Evolutionary conservation across 2,329 filamentous ascomycete species (phyloP).

Genomic region (Aureobasidium musti): DNA sequence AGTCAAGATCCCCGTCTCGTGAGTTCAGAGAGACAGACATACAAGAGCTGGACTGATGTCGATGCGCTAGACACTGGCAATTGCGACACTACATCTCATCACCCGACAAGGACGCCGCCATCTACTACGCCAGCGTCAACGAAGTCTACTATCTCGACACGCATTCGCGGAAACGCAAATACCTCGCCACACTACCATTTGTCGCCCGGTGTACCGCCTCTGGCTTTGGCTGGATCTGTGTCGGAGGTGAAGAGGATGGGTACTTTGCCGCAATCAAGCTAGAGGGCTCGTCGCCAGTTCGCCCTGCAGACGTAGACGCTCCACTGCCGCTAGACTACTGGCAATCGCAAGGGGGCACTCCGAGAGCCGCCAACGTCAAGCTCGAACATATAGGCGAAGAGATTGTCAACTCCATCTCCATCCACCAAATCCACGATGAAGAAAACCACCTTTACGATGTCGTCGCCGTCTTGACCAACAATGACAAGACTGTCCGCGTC

Average conservation of each 20-base stretch:
- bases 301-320: conserved; percentile 57
- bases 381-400: conserved; percentile 62
- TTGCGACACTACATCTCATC: conserved; percentile 87
- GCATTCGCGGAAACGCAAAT: conserved; percentile 69
- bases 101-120: conserved; percentile 68
- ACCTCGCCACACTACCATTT: conserved; percentile 68
- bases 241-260: conserved; percentile 79
- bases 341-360: conserved; percentile 44
- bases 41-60: conserved; percentile 28
- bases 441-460: conserved; percentile 50
- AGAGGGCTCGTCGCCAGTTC: conserved; percentile 43
- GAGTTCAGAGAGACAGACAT: conserved; percentile 39
- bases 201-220: conserved; percentile 84
- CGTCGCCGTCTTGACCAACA: conserved; percentile 81
- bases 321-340: conserved; percentile 55
- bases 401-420: conserved; percentile 68
- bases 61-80: conserved; percentile 71
- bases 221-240: conserved; percentile 83
- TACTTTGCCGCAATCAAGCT: conserved; percentile 81
- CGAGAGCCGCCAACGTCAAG: conserved; percentile 56
- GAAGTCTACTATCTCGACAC: conserved; percentile 63
- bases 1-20: conserved; percentile 53
- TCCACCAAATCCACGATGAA: conserved; percentile 62
- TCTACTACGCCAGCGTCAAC: conserved; percentile 81
- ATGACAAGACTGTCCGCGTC: conserved; percentile 85